Evolutionary conservation across 2,329 filamentous ascomycete genomes (phyloP).

Genomic region (Aspergillus spinulosporus): DNA sequence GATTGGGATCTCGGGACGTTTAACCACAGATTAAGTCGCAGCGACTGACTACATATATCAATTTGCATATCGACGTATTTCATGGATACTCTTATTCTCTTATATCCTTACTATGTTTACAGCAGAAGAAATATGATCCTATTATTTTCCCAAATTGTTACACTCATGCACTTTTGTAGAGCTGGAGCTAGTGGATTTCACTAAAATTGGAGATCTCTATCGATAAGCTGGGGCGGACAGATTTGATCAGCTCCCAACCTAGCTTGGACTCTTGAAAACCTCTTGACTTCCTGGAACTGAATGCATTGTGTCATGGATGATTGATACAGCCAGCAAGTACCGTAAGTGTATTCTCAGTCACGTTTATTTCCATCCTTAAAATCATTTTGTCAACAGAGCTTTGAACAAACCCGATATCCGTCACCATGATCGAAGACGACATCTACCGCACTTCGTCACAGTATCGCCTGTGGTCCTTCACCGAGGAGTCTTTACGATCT

Average conservation of each 20-base stretch:
- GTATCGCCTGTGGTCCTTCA: conserved; percentile 90
- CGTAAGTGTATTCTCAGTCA: background rate
- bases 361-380: no score
- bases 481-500: conserved; percentile 66
- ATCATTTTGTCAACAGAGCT: no score
- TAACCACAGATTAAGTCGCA: background rate
- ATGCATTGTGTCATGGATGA: background rate
- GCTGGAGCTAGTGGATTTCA: background rate
- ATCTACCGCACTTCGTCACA: conserved; percentile 88
- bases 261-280: background rate
- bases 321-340: conserved; percentile 1
- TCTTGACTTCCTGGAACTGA: background rate
- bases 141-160: no score
- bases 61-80: background rate
- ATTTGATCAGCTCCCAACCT: background rate
- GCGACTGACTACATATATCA: conserved; percentile 6
- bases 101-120: no score
- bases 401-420: background rate
- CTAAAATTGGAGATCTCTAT: conserved; percentile 11
- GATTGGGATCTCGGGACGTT: conserved; percentile 7
- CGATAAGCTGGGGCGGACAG: conserved; percentile 25
- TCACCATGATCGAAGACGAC: conserved; percentile 81
- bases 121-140: no score
- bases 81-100: no score
- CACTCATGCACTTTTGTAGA: no score